phyloP scores from a whole-genome alignment of 1,139 yeast species.

The Hansenula lynferdii region DNA sequence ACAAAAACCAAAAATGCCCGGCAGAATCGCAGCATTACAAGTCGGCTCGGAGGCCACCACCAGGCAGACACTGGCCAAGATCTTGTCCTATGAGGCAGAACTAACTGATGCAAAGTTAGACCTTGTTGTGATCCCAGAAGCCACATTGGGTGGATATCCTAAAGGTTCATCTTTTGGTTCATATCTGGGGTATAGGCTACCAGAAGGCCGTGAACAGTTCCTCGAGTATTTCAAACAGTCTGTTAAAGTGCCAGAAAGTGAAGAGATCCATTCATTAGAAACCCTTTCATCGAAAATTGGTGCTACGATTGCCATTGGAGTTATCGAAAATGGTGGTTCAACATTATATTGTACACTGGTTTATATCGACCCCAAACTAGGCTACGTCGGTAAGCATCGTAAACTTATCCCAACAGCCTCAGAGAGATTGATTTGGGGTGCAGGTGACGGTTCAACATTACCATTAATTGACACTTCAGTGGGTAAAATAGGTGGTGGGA shows the following conservation, averaged over 20 bases:
- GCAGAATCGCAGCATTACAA: constrained; percentile 33
- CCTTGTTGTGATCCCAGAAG: constrained; percentile 36
- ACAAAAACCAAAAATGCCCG: too few species aligned
- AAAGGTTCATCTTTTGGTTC: constrained; percentile 36
- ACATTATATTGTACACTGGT: constrained; percentile 33
- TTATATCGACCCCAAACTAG: constrained; percentile 29
- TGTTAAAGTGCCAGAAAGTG: constrained; percentile 26
- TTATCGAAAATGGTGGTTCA: constrained; percentile 31
- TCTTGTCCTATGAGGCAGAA: constrained; percentile 31
- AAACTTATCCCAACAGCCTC: constrained; percentile 36
- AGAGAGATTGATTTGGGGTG: constrained; percentile 37
- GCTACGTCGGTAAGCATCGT: constrained; percentile 35
- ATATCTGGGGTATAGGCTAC: constrained; percentile 33
- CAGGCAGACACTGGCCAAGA: constrained; percentile 28
- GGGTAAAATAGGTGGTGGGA: constrained; percentile 36
- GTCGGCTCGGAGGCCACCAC: constrained; percentile 32
- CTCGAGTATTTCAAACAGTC: constrained; percentile 28
- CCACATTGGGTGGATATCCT: constrained; percentile 37
- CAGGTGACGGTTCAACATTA: constrained; percentile 37
- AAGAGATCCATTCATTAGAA: constrained; percentile 26
- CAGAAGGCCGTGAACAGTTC: constrained; percentile 33
- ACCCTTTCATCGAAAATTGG: constrained; percentile 24
- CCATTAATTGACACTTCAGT: constrained; percentile 26
- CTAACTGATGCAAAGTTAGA: constrained; percentile 25
- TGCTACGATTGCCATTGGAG: constrained; percentile 28